phyloP scores from a whole-genome alignment of 2,329 filamentous ascomycete species.

The Botryotinia narcissicola region DNA sequence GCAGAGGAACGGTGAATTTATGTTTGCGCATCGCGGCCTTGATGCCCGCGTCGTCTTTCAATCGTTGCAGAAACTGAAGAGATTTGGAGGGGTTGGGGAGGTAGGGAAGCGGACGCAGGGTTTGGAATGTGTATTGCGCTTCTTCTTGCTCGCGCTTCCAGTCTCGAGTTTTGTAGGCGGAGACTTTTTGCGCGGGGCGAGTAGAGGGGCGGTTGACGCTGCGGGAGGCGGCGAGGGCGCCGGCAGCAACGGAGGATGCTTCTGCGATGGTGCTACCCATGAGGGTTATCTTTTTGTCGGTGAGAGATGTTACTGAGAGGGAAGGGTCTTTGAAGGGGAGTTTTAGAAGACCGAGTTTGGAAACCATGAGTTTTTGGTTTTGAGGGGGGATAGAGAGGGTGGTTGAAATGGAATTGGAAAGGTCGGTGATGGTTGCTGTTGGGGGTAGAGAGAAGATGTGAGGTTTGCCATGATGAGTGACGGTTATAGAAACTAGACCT shows the following conservation, averaged over 20 bases:
- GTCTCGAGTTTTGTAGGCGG: constrained; percentile 45
- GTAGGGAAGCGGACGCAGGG: constrained; percentile 70
- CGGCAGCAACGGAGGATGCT: constrained; percentile 53
- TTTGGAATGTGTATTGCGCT: constrained; percentile 78
- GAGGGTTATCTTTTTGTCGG: constrained; percentile 62
- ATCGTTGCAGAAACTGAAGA: constrained; percentile 67
- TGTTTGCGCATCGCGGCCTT: constrained; percentile 79
- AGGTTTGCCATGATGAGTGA: constrained; percentile 48
- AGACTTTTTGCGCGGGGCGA: constrained; percentile 36
- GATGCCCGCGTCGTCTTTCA: constrained; percentile 83
- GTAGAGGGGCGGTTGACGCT: constrained; percentile 42
- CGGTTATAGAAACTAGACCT: constrained; percentile 43
- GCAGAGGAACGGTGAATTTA: constrained; percentile 76
- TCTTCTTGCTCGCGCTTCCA: constrained; percentile 44
- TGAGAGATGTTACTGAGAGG: constrained; percentile 46
- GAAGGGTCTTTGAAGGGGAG: constrained; percentile 60
- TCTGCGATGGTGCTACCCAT: constrained; percentile 63
- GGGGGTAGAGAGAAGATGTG: constrained; percentile 47
- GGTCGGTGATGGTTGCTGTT: constrained; percentile 53
- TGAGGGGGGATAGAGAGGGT: constrained; percentile 56
- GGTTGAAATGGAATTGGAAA: constrained; percentile 57
- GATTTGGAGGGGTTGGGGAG: constrained; percentile 74
- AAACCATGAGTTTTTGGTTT: constrained; percentile 68
- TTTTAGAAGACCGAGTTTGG: constrained; percentile 64
- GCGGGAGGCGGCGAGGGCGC: constrained; percentile 46